Evolutionary conservation across 495 filamentous ascomycete genomes (phyloP), one percentile per base, ranked within the genome.

Genomic region (Penicillium bialowiezense): DNA sequence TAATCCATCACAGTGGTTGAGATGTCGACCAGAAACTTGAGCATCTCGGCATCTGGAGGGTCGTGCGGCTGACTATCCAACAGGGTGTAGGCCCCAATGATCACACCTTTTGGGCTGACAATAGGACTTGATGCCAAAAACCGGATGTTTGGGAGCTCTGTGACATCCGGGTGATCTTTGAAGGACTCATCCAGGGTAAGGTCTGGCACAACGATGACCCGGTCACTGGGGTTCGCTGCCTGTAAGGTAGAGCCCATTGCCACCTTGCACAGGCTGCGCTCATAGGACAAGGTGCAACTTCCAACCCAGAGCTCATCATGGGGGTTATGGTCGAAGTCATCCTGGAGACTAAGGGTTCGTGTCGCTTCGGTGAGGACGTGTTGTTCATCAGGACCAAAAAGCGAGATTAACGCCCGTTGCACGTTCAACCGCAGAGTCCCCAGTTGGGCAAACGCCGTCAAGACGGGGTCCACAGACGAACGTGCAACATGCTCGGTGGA

Each of bases 321-420:
- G 1, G 63, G 54, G 18, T 56, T 51, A 36, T 63, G 47, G n/a
- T 56, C 60, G 26, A 60, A 50, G 37, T 70, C 63, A 42, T 65
- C 49, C 17, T 60, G 56, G 3, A 81, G 59, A 8, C 77, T 78
- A 1, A 81, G 44, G 1, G 74, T 72, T n/a, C 67, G 70, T 5
- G 81, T 82, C 3, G 82, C 81, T 52, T 87, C 84, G 8, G 84
- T 77, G 7, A 86, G 65, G 28, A 86, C 67, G 46, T 83, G 77
- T 52, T 83, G 77, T 21, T 72, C 58, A 13, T 71, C 69, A 19
- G 67, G 66, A 54, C 78, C 82, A 48, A 84, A 79, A 17, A 87
- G 67, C 0, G 78, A 82, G 23, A 86, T 74, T 44, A 84, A 62
- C 19, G 62, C 68, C 5, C 82, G 79, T 28, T 73, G 66, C 28